These are phyloP conservation scores for Cladorrhinum sp. DNA, from an alignment of 2,329 filamentous ascomycete species.

Conservation along the genomic window DNA sequence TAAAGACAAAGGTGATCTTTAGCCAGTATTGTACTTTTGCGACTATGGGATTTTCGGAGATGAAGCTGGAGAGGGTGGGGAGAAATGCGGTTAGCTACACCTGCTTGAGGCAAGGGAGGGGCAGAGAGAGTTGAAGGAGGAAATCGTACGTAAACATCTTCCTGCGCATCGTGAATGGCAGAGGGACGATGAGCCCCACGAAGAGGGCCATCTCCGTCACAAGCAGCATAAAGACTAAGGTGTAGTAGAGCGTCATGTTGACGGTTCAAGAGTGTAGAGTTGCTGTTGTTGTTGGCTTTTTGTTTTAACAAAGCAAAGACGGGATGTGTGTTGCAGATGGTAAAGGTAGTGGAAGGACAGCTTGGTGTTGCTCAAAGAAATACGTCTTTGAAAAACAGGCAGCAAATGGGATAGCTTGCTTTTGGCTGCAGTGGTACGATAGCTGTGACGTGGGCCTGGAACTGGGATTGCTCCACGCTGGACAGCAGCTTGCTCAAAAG, in stretches of 20 bases:
- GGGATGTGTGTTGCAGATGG: constrained; percentile 4
- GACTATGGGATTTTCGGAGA: constrained; percentile 79
- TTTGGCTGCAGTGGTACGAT: constrained; percentile 4
- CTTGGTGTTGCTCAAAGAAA: constrained; percentile 5
- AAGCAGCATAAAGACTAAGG: constrained; percentile 70
- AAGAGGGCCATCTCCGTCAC: constrained; percentile 81
- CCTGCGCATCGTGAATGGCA: constrained; percentile 82
- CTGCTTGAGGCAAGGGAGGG: neutral
- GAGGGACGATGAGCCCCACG: constrained; percentile 75
- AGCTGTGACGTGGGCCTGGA: constrained; percentile 28
- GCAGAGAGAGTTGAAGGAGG: neutral
- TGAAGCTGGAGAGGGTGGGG: constrained; percentile 60
- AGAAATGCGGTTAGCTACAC: constrained; percentile 3
- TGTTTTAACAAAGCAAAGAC: neutral
- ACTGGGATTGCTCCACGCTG: constrained; percentile 9
- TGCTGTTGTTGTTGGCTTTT: neutral
- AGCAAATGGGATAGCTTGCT: constrained; percentile 4
- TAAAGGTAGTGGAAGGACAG: constrained; percentile 3
- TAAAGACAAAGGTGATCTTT: constrained; percentile 99
- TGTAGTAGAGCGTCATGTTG: constrained; percentile 58
- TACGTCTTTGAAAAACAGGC: neutral
- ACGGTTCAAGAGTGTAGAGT: neutral
- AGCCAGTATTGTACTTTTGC: constrained; percentile 96
- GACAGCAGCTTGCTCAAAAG: constrained; percentile 5
- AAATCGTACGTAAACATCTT: constrained; percentile 69